These are phyloP conservation scores for Leucocoprinus sp. DNA, from an alignment of 768 basidiomycete genomes.

Conservation along the genomic window DNA sequence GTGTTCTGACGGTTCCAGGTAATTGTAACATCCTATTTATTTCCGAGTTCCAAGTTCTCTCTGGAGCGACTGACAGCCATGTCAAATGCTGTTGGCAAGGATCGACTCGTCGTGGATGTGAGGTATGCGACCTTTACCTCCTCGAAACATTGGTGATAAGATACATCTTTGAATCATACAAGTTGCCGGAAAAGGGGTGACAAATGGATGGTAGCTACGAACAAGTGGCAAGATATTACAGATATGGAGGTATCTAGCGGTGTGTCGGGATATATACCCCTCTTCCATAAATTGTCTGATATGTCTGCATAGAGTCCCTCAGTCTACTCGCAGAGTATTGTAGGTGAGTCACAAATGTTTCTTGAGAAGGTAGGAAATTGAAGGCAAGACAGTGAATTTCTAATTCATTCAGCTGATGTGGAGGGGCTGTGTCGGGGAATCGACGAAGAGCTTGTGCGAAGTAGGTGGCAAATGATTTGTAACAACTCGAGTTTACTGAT, in stretches of 20 bases:
- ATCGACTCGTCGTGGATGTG: conserved; percentile 88
- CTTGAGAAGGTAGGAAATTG: not conserved
- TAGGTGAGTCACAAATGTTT: conserved; percentile 50
- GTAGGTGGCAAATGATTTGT: conserved; percentile 32
- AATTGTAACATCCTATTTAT: conserved; percentile 96
- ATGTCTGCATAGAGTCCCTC: conserved; percentile 53
- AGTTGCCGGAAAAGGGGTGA: conserved; percentile 77
- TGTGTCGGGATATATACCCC: conserved; percentile 17
- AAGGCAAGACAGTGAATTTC: conserved; percentile 59
- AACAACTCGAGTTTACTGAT: not conserved
- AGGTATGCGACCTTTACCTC: conserved; percentile 41
- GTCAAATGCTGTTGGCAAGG: conserved; percentile 63
- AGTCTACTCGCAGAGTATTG: conserved; percentile 72
- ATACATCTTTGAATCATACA: conserved; percentile 4
- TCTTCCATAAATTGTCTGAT: not conserved
- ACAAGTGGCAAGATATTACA: conserved; percentile 96
- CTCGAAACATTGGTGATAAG: not conserved
- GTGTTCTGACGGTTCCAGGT: conserved; percentile 42
- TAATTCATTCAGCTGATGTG: conserved; percentile 97
- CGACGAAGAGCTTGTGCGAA: conserved; percentile 77
- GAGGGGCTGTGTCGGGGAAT: conserved; percentile 97
- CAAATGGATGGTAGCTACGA: conserved; percentile 94
- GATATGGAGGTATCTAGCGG: conserved; percentile 89
- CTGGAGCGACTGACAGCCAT: conserved; percentile 59
- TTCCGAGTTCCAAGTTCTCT: conserved; percentile 77